These are phyloP conservation scores for Tolypocladium tundrense DNA, from an alignment of 2,329 filamentous ascomycete species.

Conservation along the genomic window DNA sequence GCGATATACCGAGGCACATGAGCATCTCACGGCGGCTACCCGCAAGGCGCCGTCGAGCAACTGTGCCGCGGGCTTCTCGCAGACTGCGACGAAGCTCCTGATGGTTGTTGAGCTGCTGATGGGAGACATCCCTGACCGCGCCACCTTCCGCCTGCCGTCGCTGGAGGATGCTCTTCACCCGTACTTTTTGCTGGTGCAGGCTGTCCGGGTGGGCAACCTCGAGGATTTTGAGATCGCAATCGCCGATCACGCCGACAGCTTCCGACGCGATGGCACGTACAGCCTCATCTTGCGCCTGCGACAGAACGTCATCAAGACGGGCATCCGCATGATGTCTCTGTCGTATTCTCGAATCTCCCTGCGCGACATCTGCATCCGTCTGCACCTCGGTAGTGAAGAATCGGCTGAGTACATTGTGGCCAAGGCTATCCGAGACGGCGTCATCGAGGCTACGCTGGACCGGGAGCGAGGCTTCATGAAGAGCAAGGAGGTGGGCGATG, in stretches of 20 bases:
- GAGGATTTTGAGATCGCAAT: constrained; percentile 88
- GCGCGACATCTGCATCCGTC: constrained; percentile 90
- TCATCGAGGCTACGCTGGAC: constrained; percentile 90
- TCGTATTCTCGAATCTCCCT: constrained; percentile 96
- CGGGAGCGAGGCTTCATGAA: constrained; percentile 97
- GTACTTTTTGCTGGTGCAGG: constrained; percentile 88
- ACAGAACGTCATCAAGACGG: constrained; percentile 99
- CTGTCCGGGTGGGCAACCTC: constrained; percentile 91
- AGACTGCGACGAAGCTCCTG: constrained; percentile 91
- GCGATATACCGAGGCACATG: constrained; percentile 92
- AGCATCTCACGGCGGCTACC: constrained; percentile 84
- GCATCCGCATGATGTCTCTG: constrained; percentile 97
- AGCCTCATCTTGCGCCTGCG: constrained; percentile 87
- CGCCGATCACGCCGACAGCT: constrained; percentile 68
- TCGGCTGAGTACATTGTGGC: constrained; percentile 98
- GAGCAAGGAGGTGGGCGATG: constrained; percentile 91
- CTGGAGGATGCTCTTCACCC: constrained; percentile 83
- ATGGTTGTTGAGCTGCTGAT: constrained; percentile 94
- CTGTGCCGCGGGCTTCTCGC: constrained; percentile 87
- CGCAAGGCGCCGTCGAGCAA: constrained; percentile 87
- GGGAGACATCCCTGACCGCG: constrained; percentile 95
- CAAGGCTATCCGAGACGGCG: constrained; percentile 94
- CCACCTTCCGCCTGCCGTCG: constrained; percentile 80
- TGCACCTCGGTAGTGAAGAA: constrained; percentile 90
- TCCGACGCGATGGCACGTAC: constrained; percentile 91